Evolutionary conservation across 2,329 filamentous ascomycete genomes (phyloP).

Genomic region (Penicillium janthinellum): DNA sequence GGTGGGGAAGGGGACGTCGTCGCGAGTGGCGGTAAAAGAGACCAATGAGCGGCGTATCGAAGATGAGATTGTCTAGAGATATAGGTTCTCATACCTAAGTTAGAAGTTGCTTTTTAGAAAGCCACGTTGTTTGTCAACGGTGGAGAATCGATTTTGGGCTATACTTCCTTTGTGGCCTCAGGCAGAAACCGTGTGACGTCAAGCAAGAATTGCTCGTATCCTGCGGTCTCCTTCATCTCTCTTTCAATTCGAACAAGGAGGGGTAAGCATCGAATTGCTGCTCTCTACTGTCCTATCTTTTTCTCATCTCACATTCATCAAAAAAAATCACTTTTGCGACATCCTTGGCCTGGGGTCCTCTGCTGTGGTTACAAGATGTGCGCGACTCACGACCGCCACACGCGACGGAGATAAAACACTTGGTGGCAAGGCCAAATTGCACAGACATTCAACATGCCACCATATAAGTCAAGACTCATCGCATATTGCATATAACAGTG

Average conservation of each 20-base stretch:
- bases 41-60: constrained; percentile 16
- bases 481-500: background rate
- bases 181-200: constrained; percentile 13
- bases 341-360: background rate
- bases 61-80: constrained; percentile 19
- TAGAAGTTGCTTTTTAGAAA: background rate
- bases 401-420: background rate
- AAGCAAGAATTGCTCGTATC: background rate
- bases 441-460: background rate
- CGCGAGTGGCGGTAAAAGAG: constrained; percentile 21
- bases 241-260: background rate
- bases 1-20: constrained; percentile 15
- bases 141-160: background rate
- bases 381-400: background rate
- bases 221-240: background rate
- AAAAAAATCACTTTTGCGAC: background rate
- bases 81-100: background rate
- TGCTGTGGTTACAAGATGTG: background rate
- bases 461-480: background rate
- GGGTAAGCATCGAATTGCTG: background rate
- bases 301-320: no score
- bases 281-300: background rate
- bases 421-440: background rate
- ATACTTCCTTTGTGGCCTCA: constrained; percentile 4
- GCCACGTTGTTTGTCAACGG: background rate